These are phyloP conservation scores for Thermoascus crustaceus DNA, from an alignment of 2,329 filamentous ascomycete species.

Conservation along the genomic window DNA sequence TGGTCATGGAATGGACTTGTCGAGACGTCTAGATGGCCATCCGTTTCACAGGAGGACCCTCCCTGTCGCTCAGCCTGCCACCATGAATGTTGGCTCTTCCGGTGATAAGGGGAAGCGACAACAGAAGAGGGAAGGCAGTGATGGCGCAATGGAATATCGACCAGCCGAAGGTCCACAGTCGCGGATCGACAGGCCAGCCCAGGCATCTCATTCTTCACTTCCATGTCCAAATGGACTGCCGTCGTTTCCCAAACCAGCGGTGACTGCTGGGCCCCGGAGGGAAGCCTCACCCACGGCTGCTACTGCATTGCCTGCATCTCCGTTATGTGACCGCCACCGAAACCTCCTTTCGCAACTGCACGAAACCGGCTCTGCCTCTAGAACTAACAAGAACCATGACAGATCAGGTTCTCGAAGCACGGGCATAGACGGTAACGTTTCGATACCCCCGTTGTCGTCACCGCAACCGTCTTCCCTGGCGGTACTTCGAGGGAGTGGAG, in stretches of 20 bases:
- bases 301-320: no score
- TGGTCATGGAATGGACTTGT: conserved; percentile 30
- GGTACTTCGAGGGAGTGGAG: background rate
- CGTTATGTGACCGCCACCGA: no score
- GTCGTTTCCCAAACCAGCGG: background rate
- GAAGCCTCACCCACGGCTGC: background rate
- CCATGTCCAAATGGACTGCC: background rate
- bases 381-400: no score
- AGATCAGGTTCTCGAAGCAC: background rate
- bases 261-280: conserved; percentile 1
- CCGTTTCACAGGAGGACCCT: conserved; percentile 26
- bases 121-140: background rate
- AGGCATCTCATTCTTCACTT: no score
- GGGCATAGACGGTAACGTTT: background rate
- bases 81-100: conserved; percentile 2
- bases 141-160: no score
- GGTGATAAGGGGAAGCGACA: background rate
- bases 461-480: background rate
- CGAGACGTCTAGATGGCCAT: conserved; percentile 23
- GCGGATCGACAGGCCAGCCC: no score
- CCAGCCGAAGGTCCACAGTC: no score
- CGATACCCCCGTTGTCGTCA: background rate
- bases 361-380: no score
- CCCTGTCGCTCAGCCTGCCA: conserved; percentile 14
- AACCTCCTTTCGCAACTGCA: no score